Evolutionary conservation across 192 early-diverging fungal species (phyloP), one percentile per base, ranked within the genome.

Genomic region (Obelidium mucronatum): DNA sequence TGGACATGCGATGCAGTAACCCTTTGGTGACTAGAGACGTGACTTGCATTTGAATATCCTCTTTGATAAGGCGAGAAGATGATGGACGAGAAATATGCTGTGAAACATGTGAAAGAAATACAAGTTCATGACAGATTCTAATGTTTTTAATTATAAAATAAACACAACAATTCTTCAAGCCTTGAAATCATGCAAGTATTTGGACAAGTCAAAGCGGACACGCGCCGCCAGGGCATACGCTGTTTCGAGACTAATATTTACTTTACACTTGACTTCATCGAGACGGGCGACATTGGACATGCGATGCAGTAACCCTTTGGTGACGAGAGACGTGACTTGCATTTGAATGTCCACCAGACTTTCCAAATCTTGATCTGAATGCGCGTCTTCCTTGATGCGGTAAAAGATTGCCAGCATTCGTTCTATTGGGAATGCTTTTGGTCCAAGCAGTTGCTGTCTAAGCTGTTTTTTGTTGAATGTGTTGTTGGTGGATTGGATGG

Each of bases 321-420:
- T 90, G 17, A 94, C 85, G 53, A 98, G 82, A 22, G 93, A 90
- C 4, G 94, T 89, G 70, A 98, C 93, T 87, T 97, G 84, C 33
- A 71, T 80, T 42, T 92, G 88, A 17, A 95, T 88, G 76, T 95
- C 94, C 3, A 96, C 86, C 3, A 84, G 89, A 62, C 90, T 88
- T 24, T 95, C 93, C 2, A 93, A 90, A 1, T 69, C 67, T 24
- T 17, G 44, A 30, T 69, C 67, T 26, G 34, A 17, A 8, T 8
- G 26, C 28, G 89, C 90, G 52, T 85, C 78, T 19, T 82, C 70
- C 31, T 81, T 34, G 48, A 85, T 85, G 77, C 78, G 93, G 80
- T 97, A 95, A 80, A 98, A 98, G 56, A 99, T 98, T 40, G 97
- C 97, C 74, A 97, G 78, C 94, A 99, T 92, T 28, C 97, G 89